phyloP scores from a whole-genome alignment of 2,329 filamentous ascomycete genomes.

The Penicillium corylophilum region DNA sequence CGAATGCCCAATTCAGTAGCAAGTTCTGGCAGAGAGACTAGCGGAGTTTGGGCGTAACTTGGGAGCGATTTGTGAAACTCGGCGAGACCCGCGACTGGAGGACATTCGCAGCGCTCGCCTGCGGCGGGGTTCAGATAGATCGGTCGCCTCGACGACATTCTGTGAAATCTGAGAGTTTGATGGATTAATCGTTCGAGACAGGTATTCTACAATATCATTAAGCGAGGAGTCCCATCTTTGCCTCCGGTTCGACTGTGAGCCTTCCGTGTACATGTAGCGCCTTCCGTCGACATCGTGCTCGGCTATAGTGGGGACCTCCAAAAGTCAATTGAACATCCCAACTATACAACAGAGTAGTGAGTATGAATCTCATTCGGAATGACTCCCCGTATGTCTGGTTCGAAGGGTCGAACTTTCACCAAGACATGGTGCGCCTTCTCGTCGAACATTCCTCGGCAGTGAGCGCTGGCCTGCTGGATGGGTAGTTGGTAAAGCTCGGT shows the following conservation, averaged over 20 bases:
- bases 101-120: constrained; percentile 12
- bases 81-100: constrained; percentile 12
- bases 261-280: constrained; percentile 14
- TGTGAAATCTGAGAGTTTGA: background rate
- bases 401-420: background rate
- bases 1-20: constrained; percentile 59
- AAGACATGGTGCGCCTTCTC: background rate
- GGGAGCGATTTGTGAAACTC: constrained; percentile 61
- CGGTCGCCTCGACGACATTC: constrained; percentile 22
- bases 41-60: constrained; percentile 55
- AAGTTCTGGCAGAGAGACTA: constrained; percentile 54
- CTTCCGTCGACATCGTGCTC: constrained; percentile 17
- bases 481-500: background rate
- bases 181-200: background rate
- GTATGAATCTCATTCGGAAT: no score
- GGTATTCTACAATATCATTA: background rate
- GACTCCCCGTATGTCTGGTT: no score
- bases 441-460: background rate
- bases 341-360: background rate
- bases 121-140: constrained; percentile 29
- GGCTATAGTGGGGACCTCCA: background rate
- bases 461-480: background rate
- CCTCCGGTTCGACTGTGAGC: background rate
- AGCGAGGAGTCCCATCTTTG: background rate
- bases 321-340: background rate